Evolutionary conservation across 2,329 filamentous ascomycete genomes (phyloP), one percentile per base, ranked within the genome.

Genomic region (Colletotrichum scovillei): DNA sequence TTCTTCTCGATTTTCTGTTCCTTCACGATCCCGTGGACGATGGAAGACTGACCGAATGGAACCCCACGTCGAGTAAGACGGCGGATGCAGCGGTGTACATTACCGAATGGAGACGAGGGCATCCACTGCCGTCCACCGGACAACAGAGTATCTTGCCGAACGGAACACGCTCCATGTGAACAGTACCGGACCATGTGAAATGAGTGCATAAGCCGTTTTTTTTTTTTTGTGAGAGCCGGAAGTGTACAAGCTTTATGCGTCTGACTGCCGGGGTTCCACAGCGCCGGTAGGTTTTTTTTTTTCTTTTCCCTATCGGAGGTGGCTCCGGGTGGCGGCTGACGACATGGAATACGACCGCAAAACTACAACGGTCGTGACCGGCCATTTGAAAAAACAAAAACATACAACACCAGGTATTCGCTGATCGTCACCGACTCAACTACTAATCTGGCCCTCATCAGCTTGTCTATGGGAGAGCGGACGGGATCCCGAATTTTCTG

Each of bases 121-220:
- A 59, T 57, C 56, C 67, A 73, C 60, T 30, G 32, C 19, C 19
- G 63, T 73, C 60, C 35, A 71, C 67, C 70, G 56, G 71, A 71
- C 71, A 73, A 73, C 67, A 11, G 8, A 19, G 28, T n/a, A 35
- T 24, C 28, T 22, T 16, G 12, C 28, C 32, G 24, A 16, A n/a
- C 19, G 19, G 38, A 42, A 42, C 9, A 16, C 19, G 0, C 38
- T n/a, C 26, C 22, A 24, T 49, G 49, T 46, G 56, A 49, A 22
- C 1, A 19, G 19, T 5, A 42, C 38, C 38, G 38, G 19, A 14
- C 38, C 38, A 42, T 19, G 16, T 42, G 16, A 19, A 19, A 5
- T 19, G 38, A 42, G 14, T 65, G 55, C 66, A 73, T 49, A 73
- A 49, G 59, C 19, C n/a, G 11, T 19, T 19, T 55, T 28, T 26